Evolutionary conservation across 345 rosid genomes (phyloP), one percentile per base, ranked within the genome.

Genomic region (Pistacia integerrima): DNA sequence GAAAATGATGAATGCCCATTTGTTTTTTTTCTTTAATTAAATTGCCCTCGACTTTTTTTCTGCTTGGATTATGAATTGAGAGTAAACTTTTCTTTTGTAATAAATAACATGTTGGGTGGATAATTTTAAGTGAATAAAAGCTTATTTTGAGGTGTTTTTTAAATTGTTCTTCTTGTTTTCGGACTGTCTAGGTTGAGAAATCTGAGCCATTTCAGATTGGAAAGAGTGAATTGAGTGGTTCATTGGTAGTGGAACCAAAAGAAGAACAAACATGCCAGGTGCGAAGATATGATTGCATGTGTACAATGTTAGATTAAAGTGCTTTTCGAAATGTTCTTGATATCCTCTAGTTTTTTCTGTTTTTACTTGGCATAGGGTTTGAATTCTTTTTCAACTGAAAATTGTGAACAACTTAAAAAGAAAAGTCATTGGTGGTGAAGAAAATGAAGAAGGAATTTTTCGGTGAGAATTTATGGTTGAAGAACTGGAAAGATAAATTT

Each of bases 391-490:
- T 73, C 74, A 61, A 62, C 75, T 65, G 70, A 81, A 69, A 67
- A 81, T 60, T 73, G 8, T 38, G 30, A 63, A 56, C 36, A 36
- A 49, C 20, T 6, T 48, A 73, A 70, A 41, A 72, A 72, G 64
- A 77, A 70, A 69, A 74, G 22, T 49, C 79, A 12, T 44, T 69
- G 30, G 70, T n/a, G 25, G 75, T 41, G 62, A 49, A 41, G 79
- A 25, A 25, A 25, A 25, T 25, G 25, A 25, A 25, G 25, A 25
- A 25, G 25, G 25, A 25, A 25, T 25, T 25, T 25, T 0, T 25
- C 25, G 25, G 25, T 25, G 25, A 25, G 25, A 25, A 25, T 25
- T 25, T 69, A 0, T 65, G 36, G 55, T 56, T 20, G n/a, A 52
- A 59, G 68, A 36, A 38, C 60, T 66, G 11, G 49, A 63, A 61